Evolutionary conservation across 768 basidiomycete species (phyloP), one percentile per base, ranked within the genome.

Genomic region (Boletus rubroflammeus): DNA sequence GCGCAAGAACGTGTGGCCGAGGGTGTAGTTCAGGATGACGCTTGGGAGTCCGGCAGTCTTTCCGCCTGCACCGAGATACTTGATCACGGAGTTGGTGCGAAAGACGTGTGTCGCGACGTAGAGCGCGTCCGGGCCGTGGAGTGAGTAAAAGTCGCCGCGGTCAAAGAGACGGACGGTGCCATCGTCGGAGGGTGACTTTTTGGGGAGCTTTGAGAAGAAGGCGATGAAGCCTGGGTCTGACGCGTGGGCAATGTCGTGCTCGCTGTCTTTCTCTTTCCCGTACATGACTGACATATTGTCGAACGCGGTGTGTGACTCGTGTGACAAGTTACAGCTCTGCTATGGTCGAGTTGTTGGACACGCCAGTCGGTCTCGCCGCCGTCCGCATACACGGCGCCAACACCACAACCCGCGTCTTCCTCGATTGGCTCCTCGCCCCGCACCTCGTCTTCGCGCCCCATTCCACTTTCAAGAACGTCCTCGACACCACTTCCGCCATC

Each of bases 91-190:
- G 62, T 91, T 89, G 3, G 97, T 99, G 52, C 82, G 87, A 62
- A 83, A 93, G 50, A 90, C 84, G 61, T 91, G 80, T 19, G 83
- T 77, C 5, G 96, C 95, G 58, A 96, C 83, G 60, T 84, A 93
- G n/a, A 82, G 74, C 0, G 96, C 96, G 69, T 98, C 95, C 5
- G 82, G 73, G 0, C 93, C 94, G 65, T 98, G 93, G 1, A 85
- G 86, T n/a, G 86, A 83, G 74, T 92, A 98, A 72, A 81, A 98
- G 15, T 89, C 84, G 62, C 78, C 80, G 25, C 93, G 85, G 63
- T 86, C 83, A 68, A 98, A 98, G 15, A 99, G 82, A 13, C 97
- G 84, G 47, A 98, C 76, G 7, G 88, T 88, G 21, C 95, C 96
- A 8, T 80, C 80, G 51, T 85, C 84, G 0, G 43, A n/a, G 5